Evolutionary conservation across 768 basidiomycete genomes (phyloP), one percentile per base, ranked within the genome.

Genomic region (Brasilioporus rufonigricans): DNA sequence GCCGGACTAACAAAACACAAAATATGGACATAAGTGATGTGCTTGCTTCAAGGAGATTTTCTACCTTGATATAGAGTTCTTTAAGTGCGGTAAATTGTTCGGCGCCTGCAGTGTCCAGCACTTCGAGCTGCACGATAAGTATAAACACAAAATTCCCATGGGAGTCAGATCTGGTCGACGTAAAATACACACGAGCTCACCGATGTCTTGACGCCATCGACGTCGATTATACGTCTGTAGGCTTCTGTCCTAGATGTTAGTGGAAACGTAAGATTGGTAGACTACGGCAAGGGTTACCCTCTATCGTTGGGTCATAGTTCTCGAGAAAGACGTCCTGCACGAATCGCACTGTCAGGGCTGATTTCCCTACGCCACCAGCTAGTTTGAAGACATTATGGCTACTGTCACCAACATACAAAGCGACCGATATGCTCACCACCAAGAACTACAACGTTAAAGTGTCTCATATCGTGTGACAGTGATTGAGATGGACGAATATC

Each of bases 301-400:
- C 89, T 63, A 92, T 91, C 13, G 90, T 91, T 26, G 89, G 89
- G 66, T 92, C 87, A 68, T 91, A 91, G 59, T 80, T 80, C 62
- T 89, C 86, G 29, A 89, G 74, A 68, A 90, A 91, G 41, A 80
- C 76, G 68, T 88, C 82, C 60, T 80, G 79, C 44, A 90, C 82
- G 67, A 87, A 91, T 55, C 89, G 82, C 62, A 90, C 85, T 66
- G 89, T 91, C 32, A 93, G 76, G 13, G 91, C 89, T 24, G 90
- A 92, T 72, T 93, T 93, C 45, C 91, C 91, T 50, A 93, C 91
- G 23, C 91, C 91, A 64, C 91, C 91, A 65, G 90, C 90, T 91
- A 53, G 50, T 47, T 58, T 38, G 11, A 44, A 49, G 50, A 48
- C 23, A 50, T 50, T 61, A 50, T 38, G 48, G 9, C 12, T 31